Evolutionary conservation across 169 alveolate species (phyloP).

Genomic region (Theileria parva): DNA sequence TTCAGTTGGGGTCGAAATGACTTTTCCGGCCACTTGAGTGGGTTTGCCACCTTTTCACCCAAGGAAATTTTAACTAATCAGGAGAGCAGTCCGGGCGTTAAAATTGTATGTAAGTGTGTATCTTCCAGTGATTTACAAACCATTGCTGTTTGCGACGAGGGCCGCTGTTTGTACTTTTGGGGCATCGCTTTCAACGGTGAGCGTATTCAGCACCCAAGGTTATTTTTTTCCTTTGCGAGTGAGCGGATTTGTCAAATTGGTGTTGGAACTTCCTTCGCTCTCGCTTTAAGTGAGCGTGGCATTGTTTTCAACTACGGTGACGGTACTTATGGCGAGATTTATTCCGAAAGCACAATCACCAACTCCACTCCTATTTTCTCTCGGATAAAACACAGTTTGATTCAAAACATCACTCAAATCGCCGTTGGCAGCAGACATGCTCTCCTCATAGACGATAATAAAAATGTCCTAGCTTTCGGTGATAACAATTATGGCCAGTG

Average conservation of each 20-base stretch:
- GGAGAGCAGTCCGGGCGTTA: slow-evolving; percentile 11
- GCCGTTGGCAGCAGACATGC: slow-evolving; percentile 83
- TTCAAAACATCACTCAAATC: slow-evolving; percentile 54
- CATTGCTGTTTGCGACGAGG: slow-evolving; percentile 68
- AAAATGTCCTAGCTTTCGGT: slow-evolving; percentile 77
- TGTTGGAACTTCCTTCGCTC: slow-evolving; percentile 72
- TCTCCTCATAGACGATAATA: slow-evolving; percentile 72
- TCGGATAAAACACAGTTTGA: slow-evolving; percentile 49
- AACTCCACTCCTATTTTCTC: slow-evolving; percentile 64
- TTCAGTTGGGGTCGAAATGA: slow-evolving; percentile 78
- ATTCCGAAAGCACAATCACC: slow-evolving; percentile 35
- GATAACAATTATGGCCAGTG: slow-evolving; percentile 83
- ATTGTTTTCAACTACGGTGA: slow-evolving; percentile 77
- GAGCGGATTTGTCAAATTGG: slow-evolving; percentile 70
- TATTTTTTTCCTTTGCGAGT: slow-evolving; percentile 63
- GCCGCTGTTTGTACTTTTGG: slow-evolving; percentile 70
- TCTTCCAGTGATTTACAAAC: slow-evolving; percentile 66
- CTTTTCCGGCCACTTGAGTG: slow-evolving; percentile 67
- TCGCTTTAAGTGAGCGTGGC: slow-evolving; percentile 67
- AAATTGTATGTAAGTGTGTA: slow-evolving; percentile 14
- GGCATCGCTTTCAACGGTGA: slow-evolving; percentile 74
- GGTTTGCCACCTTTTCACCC: slow-evolving; percentile 34
- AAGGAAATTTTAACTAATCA: slow-evolving; percentile 27
- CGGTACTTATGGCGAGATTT: slow-evolving; percentile 78
- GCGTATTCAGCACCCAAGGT: slow-evolving; percentile 65